Evolutionary conservation across 1,284 basidiomycete species (phyloP), one percentile per base, ranked within the genome.

Genomic region (Cerioporus squamosus): DNA sequence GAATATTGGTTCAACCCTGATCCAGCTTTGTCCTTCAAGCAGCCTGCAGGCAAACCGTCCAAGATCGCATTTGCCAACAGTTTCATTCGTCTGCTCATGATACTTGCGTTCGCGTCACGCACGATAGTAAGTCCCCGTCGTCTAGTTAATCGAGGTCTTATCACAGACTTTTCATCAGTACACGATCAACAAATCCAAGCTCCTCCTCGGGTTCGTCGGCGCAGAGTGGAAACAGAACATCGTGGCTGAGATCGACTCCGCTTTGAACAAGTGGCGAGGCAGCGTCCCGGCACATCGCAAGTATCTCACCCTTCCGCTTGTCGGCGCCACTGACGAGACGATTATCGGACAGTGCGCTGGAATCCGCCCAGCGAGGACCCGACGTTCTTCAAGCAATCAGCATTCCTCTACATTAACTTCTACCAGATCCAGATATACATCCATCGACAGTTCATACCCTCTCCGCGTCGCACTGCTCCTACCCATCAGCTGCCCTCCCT

Each of bases 381-480:
- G 0, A 62, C 73, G 2, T 86, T 87, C 65, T 90, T 93, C 72
- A 78, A 84, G 59, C 91, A 93, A 74, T 90, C 89, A 0, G 87
- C 85, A 0, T 65, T 75, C 14, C 78, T 94, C 3, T 91, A 91
- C 65, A 73, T 81, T 2, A 76, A 78, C 9, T 93, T 90, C 70
- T 93, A 94, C 68, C 79, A 87, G 58, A 76, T 88, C 15, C 89
- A 90, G 65, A 93, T 94, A 66, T 79, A 89, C 42, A 86, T 93
- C 44, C 93, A 94, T 68, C 81, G 92, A 8, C 90, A 90, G 0
- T 94, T 94, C 74, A 92, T 94, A 54, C 89, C 90, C 0, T 84
- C 86, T 0, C 82, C 83, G 1, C 40, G 46, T 20, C 77, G 79
- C 44, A 83, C 84, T 60, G 81, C 81, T 0, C 83, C 85, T 0